Evolutionary conservation across 306 rosid species (phyloP).

Genomic region (Medicago ruthenica): DNA sequence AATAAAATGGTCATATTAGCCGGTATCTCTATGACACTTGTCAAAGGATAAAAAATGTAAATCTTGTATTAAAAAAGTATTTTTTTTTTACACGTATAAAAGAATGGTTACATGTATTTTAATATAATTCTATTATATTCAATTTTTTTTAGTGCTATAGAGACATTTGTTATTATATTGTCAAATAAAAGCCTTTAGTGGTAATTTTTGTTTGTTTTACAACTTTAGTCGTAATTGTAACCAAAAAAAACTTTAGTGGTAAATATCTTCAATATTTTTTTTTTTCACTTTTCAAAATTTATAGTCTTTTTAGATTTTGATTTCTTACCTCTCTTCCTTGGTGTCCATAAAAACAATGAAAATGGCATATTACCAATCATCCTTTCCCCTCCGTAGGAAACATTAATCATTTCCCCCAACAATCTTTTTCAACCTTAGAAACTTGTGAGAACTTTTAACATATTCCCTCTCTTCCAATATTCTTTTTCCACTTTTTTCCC

Average conservation of each 20-base stretch:
- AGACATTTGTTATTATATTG: too few relatives aligned
- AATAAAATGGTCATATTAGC: too few relatives aligned
- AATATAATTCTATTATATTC: too few relatives aligned
- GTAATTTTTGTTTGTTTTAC: too few relatives aligned
- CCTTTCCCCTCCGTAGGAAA: conserved; percentile 94
- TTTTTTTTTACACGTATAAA: too few relatives aligned
- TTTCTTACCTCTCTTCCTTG: conserved; percentile 28
- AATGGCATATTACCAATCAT: conserved; percentile 95
- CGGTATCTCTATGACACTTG: too few relatives aligned
- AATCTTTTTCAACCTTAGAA: conserved; percentile 81
- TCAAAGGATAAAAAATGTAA: too few relatives aligned
- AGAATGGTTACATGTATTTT: too few relatives aligned
- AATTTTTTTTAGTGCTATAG: too few relatives aligned
- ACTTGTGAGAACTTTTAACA: conserved; percentile 85
- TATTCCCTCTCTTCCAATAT: conserved; percentile 45
- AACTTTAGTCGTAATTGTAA: too few relatives aligned
- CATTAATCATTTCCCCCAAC: conserved; percentile 99
- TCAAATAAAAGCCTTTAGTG: not conserved
- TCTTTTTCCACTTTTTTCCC: conserved; percentile 28
- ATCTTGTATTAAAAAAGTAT: too few relatives aligned
- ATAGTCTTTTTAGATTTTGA: not conserved
- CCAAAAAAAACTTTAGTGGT: not conserved
- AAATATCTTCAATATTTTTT: conserved; percentile 10
- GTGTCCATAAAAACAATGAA: conserved; percentile 80
- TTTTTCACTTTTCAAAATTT: not conserved